Conservation (phyloP, 371 early-diverging fungal species). For the Paraphysoderma sedebokerense region DNA sequence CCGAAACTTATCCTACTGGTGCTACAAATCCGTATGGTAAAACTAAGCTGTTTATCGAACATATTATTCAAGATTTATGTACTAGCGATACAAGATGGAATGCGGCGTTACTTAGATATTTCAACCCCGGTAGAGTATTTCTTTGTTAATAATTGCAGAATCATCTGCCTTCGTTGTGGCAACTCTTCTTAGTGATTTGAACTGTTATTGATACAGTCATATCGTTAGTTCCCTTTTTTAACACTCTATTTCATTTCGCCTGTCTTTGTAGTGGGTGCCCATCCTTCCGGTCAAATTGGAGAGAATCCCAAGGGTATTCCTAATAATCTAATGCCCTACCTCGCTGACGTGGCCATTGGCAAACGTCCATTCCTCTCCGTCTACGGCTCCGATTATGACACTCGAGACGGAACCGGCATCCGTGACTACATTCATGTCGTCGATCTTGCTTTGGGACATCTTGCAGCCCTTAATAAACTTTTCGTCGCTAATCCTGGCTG, state of each 20-base stretch:
- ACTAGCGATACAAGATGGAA: constrained; percentile 42
- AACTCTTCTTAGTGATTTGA: too few species aligned
- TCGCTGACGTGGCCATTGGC: constrained; percentile 64
- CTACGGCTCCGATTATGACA: constrained; percentile 73
- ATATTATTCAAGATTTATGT: constrained; percentile 54
- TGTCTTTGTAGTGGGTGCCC: too few species aligned
- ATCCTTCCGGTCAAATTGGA: constrained; percentile 67
- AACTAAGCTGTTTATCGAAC: constrained; percentile 67
- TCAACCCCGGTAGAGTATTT: constrained; percentile 81
- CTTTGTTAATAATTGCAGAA: too few species aligned
- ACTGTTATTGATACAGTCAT: too few species aligned
- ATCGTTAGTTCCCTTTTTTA: too few species aligned
- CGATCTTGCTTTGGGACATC: constrained; percentile 71
- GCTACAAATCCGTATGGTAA: constrained; percentile 72
- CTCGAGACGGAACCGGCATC: constrained; percentile 69
- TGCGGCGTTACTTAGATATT: constrained; percentile 64
- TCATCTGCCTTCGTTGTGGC: too few species aligned
- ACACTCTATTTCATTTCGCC: constrained; percentile 2
- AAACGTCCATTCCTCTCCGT: constrained; percentile 49
- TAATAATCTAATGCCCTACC: constrained; percentile 75
- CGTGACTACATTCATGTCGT: constrained; percentile 81
- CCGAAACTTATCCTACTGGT: constrained; percentile 32
- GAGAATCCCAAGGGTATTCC: constrained; percentile 68
- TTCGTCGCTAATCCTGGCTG: constrained; percentile 19
- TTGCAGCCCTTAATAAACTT: constrained; percentile 52